Percentiles rank a stretch among this genome's conserved stretches.
phyloP scores from a whole-genome alignment of 139 green algal species.

The Chlorella sp. region DNA sequence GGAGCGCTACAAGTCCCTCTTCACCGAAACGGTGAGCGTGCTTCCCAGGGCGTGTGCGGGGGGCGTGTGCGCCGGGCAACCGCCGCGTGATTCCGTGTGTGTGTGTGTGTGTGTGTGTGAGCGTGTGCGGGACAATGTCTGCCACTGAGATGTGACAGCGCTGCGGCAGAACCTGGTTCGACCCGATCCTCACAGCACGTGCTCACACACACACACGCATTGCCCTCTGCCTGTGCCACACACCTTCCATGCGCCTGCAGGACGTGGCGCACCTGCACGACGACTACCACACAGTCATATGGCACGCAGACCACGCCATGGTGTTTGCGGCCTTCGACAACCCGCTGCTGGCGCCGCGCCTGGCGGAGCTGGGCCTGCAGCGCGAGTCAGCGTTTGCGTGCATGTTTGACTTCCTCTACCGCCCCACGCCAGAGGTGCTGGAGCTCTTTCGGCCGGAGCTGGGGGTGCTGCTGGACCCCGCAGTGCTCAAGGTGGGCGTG shows the following conservation, averaged over 20 bases:
- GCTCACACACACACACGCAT: too few species aligned
- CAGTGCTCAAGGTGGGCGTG: slow-evolving; percentile 18
- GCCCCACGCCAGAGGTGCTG: slow-evolving; percentile 6
- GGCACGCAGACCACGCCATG: slow-evolving; percentile 12
- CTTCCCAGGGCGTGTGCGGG: too few species aligned
- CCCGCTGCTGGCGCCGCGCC: not conserved
- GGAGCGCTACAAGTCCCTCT: slow-evolving; percentile 3
- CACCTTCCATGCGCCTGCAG: too few species aligned
- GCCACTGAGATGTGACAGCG: too few species aligned
- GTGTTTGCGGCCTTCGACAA: slow-evolving; percentile 20
- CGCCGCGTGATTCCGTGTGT: too few species aligned
- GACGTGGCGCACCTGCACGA: slow-evolving; percentile 1
- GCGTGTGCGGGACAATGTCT: too few species aligned
- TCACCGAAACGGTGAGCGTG: not conserved
- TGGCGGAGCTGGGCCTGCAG: slow-evolving; percentile 8
- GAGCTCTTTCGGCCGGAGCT: slow-evolving; percentile 6
- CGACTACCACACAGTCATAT: slow-evolving; percentile 14
- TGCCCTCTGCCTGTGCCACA: too few species aligned
- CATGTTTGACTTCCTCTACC: slow-evolving; percentile 29
- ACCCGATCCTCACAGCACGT: too few species aligned
- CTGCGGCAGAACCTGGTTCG: too few species aligned
- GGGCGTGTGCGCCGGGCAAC: too few species aligned
- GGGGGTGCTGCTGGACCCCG: slow-evolving; percentile 9
- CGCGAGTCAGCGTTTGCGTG: slow-evolving; percentile 22
- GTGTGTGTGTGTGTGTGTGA: too few species aligned